A percentile compares a stretch with the other conserved stretches of the same genome.
Conservation (phyloP, 306 rosid species). For the Rubus parviflorus region DNA sequence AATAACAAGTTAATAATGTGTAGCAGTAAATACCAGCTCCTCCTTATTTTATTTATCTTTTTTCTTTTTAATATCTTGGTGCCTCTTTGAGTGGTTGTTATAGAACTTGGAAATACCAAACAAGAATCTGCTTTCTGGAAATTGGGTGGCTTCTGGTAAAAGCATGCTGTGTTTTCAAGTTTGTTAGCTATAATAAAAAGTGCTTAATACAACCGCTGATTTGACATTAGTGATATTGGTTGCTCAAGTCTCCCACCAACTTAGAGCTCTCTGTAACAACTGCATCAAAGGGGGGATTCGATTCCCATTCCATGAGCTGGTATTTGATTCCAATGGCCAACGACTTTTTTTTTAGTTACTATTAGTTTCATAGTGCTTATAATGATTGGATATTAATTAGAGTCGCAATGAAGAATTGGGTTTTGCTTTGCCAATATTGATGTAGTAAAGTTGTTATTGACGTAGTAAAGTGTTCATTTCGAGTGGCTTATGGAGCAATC, state of each 20-base stretch:
- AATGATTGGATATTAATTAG: not conserved
- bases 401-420: not conserved
- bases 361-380: not conserved
- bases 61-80: not conserved
- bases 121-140: slow-evolving; percentile 21
- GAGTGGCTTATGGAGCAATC: slow-evolving; percentile 10
- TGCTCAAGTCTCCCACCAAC: slow-evolving; percentile 22
- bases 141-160: slow-evolving; percentile 17
- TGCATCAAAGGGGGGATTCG: slow-evolving; percentile 3
- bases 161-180: slow-evolving; percentile 34
- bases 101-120: slow-evolving; percentile 27
- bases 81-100: slow-evolving; percentile 10
- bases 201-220: slow-evolving; percentile 19
- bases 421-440: not conserved
- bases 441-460: not conserved
- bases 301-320: slow-evolving; percentile 26
- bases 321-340: slow-evolving; percentile 34
- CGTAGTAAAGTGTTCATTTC: not conserved
- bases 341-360: slow-evolving; percentile 22
- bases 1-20: not conserved
- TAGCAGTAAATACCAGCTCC: slow-evolving; percentile 14
- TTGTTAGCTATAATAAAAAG: slow-evolving; percentile 28
- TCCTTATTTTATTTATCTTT: not conserved
- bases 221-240: slow-evolving; percentile 27
- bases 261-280: slow-evolving; percentile 32